Conservation (phyloP, 2,329 filamentous ascomycete genomes). For the Diplodia corticola region DNA sequence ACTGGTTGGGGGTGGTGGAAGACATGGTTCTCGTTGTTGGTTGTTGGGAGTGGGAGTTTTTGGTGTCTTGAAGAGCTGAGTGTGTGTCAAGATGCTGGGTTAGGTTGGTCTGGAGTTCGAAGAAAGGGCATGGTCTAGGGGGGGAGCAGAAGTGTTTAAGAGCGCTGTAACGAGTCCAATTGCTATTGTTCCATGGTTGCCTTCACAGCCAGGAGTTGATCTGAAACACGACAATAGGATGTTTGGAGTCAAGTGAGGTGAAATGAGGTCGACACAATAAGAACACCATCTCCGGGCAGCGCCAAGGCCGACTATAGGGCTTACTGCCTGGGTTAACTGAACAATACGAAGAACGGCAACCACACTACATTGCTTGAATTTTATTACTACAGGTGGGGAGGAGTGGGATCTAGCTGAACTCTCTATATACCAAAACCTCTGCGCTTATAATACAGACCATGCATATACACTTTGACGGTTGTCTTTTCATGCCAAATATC, state of each 20-base stretch:
- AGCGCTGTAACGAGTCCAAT: background rate
- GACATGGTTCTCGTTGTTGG: background rate
- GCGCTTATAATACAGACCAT: background rate
- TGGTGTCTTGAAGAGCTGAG: background rate
- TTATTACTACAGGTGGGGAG: background rate
- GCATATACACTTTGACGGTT: background rate
- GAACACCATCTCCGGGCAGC: background rate
- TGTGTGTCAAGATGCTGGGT: background rate
- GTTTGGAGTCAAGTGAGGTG: background rate
- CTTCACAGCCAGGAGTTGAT: background rate
- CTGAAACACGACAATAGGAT: background rate
- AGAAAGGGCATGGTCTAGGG: too few relatives aligned
- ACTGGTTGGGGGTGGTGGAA: background rate
- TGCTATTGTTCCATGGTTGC: background rate
- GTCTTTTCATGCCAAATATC: background rate
- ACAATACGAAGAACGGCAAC: background rate
- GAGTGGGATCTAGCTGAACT: background rate
- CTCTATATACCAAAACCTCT: background rate
- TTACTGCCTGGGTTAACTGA: background rate
- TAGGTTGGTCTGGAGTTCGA: background rate
- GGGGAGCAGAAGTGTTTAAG: background rate
- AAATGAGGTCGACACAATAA: background rate
- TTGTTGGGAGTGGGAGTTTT: background rate
- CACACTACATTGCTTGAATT: background rate
- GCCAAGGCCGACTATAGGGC: background rate